Conservation (phyloP, 306 rosid species). For the Ammopiptanthus mongolicus region DNA sequence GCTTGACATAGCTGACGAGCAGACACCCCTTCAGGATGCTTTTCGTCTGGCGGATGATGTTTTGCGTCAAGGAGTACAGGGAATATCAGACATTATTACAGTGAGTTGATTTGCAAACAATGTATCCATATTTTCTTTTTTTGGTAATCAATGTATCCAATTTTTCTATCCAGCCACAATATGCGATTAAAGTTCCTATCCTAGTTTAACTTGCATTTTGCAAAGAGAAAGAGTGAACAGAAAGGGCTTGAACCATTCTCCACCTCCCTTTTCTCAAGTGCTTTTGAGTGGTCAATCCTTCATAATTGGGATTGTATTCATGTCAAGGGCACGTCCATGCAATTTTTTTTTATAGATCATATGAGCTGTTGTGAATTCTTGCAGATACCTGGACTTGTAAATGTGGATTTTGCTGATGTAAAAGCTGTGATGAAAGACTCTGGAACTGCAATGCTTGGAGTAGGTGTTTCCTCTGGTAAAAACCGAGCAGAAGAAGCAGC, state of each 20-base stretch:
- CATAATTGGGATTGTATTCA: slow-evolving; percentile 5
- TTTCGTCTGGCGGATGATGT: slow-evolving; percentile 97
- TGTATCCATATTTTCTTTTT: too few relatives aligned
- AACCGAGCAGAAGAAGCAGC: slow-evolving; percentile 99
- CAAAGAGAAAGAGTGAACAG: background rate
- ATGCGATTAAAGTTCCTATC: background rate
- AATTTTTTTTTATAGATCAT: background rate
- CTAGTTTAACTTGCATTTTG: background rate
- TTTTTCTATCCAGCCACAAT: background rate
- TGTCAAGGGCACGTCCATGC: background rate
- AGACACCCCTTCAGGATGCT: slow-evolving; percentile 96
- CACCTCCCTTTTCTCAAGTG: background rate
- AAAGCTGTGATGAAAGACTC: slow-evolving; percentile 98
- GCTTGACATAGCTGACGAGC: slow-evolving; percentile 97
- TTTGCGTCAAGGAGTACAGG: slow-evolving; percentile 97
- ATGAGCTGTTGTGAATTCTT: slow-evolving; percentile 8
- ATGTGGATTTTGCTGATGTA: slow-evolving; percentile 99
- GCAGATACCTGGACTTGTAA: slow-evolving; percentile 98
- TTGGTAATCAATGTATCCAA: background rate
- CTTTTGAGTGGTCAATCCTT: background rate
- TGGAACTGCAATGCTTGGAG: slow-evolving; percentile 99
- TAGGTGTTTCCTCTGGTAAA: slow-evolving; percentile 96
- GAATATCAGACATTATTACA: slow-evolving; percentile 95
- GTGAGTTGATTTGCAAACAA: slow-evolving; percentile 45
- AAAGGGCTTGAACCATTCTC: background rate